Conservation (phyloP, 129 eudicot species). For the Centrapalus pauciflorus region DNA sequence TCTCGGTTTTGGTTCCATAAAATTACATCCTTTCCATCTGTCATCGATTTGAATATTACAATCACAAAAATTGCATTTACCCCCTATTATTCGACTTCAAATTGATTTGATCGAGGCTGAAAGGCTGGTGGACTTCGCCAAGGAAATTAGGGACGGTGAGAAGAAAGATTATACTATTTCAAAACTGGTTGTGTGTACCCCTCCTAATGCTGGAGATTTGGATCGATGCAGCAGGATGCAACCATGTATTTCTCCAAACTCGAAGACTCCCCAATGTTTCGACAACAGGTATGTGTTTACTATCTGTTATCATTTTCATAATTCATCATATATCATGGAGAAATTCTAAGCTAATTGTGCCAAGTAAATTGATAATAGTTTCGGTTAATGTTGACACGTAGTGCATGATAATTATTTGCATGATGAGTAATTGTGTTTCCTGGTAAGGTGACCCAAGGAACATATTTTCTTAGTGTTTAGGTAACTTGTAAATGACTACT, state of each 20-base stretch:
- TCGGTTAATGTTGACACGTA: no score
- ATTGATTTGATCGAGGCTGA: neutral
- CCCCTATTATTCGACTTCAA: neutral
- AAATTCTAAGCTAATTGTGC: constrained; percentile 7
- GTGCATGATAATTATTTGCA: no score
- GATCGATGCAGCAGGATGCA: constrained; percentile 43
- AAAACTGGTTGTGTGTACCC: neutral
- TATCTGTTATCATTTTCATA: neutral
- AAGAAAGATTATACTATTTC: neutral
- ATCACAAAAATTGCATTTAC: neutral
- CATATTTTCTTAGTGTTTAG: neutral
- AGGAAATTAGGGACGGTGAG: neutral
- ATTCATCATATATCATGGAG: neutral
- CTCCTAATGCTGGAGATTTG: constrained; percentile 12
- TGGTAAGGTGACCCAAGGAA: neutral
- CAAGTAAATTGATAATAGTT: no score
- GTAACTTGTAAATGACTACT: neutral
- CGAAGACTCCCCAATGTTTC: constrained; percentile 95
- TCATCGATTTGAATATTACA: neutral
- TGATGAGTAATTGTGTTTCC: no score
- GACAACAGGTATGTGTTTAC: constrained; percentile 57
- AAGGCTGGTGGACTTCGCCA: neutral
- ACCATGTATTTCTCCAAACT: constrained; percentile 68
- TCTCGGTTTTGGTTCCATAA: no score
- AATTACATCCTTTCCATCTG: neutral